Percentiles rank a stretch among this genome's conserved stretches.
These are phyloP conservation scores for Cyberlindnera galapagoensis DNA, from an alignment of 805 yeast species.

Conservation along the genomic window DNA sequence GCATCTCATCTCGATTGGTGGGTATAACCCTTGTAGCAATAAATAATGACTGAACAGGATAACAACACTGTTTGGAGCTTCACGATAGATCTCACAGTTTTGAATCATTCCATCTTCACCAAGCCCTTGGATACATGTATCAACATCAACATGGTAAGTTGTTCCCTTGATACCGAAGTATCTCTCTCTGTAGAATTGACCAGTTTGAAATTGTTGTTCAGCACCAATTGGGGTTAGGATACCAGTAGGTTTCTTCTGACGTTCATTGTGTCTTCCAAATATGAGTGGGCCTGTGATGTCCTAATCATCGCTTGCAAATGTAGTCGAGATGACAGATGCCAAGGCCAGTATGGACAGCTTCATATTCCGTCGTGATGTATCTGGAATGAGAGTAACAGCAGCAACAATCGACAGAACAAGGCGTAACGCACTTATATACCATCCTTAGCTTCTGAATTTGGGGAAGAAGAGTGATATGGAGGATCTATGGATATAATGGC, in stretches of 20 bases:
- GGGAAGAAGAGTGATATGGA: no score
- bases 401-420: no score
- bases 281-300: conserved; percentile 33
- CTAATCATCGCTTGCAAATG: conserved; percentile 6
- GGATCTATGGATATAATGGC: no score
- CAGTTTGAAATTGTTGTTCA: conserved; percentile 29
- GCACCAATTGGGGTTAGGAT: conserved; percentile 40
- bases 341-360: no score
- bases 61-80: conserved; percentile 29
- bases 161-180: conserved; percentile 32
- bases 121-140: conserved; percentile 26
- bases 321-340: no score
- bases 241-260: conserved; percentile 39
- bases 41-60: conserved; percentile 35
- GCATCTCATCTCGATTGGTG: conserved; percentile 29
- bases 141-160: conserved; percentile 19
- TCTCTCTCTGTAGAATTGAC: conserved; percentile 35
- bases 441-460: no score
- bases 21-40: conserved; percentile 43
- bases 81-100: conserved; percentile 31
- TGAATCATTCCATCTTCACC: conserved; percentile 30
- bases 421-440: no score
- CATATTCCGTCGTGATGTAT: no score
- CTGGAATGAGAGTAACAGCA: no score
- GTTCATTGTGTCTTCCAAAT: conserved; percentile 44